These are phyloP conservation scores for Silene uniflora DNA, from an alignment of 148 eudicot genomes.

Conservation along the genomic window DNA sequence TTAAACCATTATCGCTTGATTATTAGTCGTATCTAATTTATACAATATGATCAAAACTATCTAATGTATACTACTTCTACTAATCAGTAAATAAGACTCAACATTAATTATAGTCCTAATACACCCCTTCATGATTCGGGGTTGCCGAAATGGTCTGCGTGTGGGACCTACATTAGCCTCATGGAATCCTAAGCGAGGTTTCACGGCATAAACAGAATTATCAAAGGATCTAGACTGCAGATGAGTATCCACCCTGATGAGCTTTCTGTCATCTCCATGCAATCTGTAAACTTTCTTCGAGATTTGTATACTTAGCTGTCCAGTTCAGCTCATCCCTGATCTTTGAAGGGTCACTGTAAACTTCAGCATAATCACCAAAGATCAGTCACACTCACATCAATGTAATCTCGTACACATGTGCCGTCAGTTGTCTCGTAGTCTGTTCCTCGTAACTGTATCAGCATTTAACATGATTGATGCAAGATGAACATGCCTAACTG, in stretches of 20 bases:
- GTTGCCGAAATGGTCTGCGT: no score
- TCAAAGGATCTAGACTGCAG: background rate
- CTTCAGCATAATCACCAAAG: slow-evolving; percentile 84
- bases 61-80: no score
- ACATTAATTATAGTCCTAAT: no score
- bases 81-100: no score
- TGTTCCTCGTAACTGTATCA: slow-evolving; percentile 70
- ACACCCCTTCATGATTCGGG: no score
- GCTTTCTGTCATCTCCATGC: slow-evolving; percentile 92
- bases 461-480: background rate
- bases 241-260: slow-evolving; percentile 57
- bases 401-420: slow-evolving; percentile 83
- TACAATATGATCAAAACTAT: no score
- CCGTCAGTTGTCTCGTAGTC: slow-evolving; percentile 87
- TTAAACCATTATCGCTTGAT: no score
- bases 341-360: slow-evolving; percentile 75
- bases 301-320: slow-evolving; percentile 60
- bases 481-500: no score
- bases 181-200: no score
- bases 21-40: no score
- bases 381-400: slow-evolving; percentile 95
- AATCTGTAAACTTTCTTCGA: slow-evolving; percentile 53
- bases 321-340: slow-evolving; percentile 61
- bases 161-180: no score
- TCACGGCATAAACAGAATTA: no score